Evolutionary conservation across 441 rosid genomes (phyloP).

Genomic region (Euphorbia celastroides): DNA sequence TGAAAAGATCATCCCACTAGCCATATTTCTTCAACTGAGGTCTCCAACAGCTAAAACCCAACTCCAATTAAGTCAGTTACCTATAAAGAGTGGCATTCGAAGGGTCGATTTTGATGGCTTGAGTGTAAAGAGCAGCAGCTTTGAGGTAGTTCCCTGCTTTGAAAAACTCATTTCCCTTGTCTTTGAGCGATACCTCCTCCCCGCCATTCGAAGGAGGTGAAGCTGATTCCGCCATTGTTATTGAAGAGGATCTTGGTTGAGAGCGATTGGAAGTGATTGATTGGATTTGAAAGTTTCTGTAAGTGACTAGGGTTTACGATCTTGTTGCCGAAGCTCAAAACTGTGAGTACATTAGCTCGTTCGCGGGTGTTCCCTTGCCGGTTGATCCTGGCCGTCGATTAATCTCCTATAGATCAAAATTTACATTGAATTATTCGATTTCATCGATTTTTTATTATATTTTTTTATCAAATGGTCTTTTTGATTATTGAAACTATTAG

Average conservation of each 20-base stretch:
- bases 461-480: too few relatives aligned
- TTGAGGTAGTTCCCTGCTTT: conserved; percentile 91
- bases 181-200: conserved; percentile 58
- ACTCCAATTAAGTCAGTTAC: conserved; percentile 28
- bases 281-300: neutral
- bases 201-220: conserved; percentile 30
- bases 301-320: conserved; percentile 23
- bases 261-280: neutral
- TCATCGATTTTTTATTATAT: too few relatives aligned
- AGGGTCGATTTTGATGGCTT: conserved; percentile 92
- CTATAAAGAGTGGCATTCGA: conserved; percentile 85
- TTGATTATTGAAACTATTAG: too few relatives aligned
- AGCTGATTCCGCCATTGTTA: conserved; percentile 39
- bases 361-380: neutral
- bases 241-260: neutral
- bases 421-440: neutral
- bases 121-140: conserved; percentile 98
- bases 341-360: neutral
- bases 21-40: conserved; percentile 15
- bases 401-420: too few relatives aligned
- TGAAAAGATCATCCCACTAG: neutral
- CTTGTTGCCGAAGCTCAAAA: neutral
- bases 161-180: conserved; percentile 88
- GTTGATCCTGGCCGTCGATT: conserved; percentile 7
- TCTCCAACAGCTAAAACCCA: conserved; percentile 6